Percentiles rank a stretch among this genome's conserved stretches.
Evolutionary conservation across 495 filamentous ascomycete species (phyloP).

Genomic region (Aspergillus olivimuriae): DNA sequence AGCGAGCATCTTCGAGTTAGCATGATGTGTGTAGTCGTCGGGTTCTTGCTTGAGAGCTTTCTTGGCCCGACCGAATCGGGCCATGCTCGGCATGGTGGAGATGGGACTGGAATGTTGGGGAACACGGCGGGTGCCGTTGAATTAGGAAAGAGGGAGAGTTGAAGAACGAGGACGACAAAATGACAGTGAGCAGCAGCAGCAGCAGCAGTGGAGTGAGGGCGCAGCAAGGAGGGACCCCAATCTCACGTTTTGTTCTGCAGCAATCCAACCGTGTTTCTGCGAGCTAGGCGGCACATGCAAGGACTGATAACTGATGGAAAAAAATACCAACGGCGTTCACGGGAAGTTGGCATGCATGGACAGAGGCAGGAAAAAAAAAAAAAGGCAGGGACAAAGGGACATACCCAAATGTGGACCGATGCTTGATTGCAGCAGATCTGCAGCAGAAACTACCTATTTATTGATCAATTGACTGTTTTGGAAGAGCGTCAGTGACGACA

Average conservation of each 20-base stretch:
- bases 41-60: slow-evolving; percentile 20
- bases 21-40: slow-evolving; percentile 9
- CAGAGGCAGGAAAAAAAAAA: not conserved
- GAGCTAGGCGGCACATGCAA: too few species aligned
- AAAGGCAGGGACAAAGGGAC: slow-evolving; percentile 6
- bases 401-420: slow-evolving; percentile 20
- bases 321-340: too few species aligned
- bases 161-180: not conserved
- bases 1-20: slow-evolving; percentile 21
- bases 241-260: too few species aligned
- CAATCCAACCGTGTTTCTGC: not conserved
- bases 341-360: too few species aligned
- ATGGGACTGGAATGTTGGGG: slow-evolving; percentile 5
- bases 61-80: slow-evolving; percentile 26
- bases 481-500: too few species aligned
- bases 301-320: too few species aligned
- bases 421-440: slow-evolving; percentile 24
- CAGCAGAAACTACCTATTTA: slow-evolving; percentile 6
- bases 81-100: slow-evolving; percentile 18
- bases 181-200: not conserved
- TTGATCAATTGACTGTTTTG: not conserved
- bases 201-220: not conserved
- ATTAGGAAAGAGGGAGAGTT: slow-evolving; percentile 4
- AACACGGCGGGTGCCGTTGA: slow-evolving; percentile 4
- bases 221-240: slow-evolving; percentile 1